Conservation (phyloP, 352 stramenopile genomes). For the Phytophthora europaea region DNA sequence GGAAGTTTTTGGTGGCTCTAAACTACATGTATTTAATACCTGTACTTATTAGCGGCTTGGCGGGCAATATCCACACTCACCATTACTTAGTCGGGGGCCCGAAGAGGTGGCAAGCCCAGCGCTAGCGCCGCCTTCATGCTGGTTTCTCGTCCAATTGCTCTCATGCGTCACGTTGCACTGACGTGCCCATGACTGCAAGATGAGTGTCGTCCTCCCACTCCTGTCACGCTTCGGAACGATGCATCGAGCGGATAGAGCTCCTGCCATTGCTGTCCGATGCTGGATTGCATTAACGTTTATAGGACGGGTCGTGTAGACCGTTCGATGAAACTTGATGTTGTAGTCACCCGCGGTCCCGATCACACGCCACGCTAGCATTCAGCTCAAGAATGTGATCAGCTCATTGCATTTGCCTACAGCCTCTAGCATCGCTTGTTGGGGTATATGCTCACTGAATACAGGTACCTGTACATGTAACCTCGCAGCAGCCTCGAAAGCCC, state of each 20-base stretch:
- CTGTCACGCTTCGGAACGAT: slow-evolving; percentile 11
- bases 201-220: slow-evolving; percentile 13
- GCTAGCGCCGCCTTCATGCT: not conserved
- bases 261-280: not conserved
- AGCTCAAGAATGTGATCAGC: not conserved
- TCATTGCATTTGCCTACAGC: too few species aligned
- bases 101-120: too few species aligned
- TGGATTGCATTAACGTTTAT: not conserved
- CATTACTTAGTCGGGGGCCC: too few species aligned
- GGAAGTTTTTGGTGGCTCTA: not conserved
- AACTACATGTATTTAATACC: not conserved
- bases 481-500: too few species aligned
- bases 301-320: not conserved
- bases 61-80: too few species aligned
- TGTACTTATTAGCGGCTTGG: not conserved
- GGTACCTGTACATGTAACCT: too few species aligned
- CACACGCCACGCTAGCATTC: not conserved
- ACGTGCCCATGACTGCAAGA: slow-evolving; percentile 11
- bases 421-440: too few species aligned
- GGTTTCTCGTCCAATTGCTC: slow-evolving; percentile 22
- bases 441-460: too few species aligned
- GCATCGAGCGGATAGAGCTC: slow-evolving; percentile 1
- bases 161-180: slow-evolving; percentile 27
- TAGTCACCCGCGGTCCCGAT: not conserved
- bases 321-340: slow-evolving; percentile 2